phyloP scores from a whole-genome alignment of 2,329 filamentous ascomycete species.

The Ramichloridium luteum region DNA sequence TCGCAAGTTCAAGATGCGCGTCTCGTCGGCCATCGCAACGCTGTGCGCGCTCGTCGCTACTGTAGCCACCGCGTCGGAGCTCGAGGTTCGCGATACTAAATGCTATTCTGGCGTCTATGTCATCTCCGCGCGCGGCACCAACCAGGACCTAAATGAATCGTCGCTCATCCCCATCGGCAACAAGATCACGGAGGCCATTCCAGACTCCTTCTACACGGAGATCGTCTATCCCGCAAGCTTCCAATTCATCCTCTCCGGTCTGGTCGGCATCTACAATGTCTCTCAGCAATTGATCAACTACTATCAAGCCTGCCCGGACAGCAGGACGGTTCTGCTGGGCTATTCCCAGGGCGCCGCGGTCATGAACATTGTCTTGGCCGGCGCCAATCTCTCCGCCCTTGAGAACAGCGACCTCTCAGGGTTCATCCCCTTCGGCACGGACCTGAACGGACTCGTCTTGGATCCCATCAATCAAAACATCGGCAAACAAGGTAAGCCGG shows the following conservation, averaged over 20 bases:
- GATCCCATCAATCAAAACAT: neutral
- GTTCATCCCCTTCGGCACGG: neutral
- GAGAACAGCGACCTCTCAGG: neutral
- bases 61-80: neutral
- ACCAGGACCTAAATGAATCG: neutral
- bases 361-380: neutral
- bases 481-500: neutral
- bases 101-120: neutral
- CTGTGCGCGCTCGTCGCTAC: neutral
- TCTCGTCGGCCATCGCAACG: neutral
- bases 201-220: neutral
- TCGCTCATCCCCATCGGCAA: neutral
- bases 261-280: neutral
- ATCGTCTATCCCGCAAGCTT: neutral
- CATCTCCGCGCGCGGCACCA: neutral
- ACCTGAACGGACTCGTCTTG: neutral
- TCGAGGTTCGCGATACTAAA: too few relatives aligned
- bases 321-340: neutral
- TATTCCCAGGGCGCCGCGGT: neutral
- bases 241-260: neutral
- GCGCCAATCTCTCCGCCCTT: neutral
- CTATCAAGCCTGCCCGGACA: neutral
- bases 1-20: too few relatives aligned
- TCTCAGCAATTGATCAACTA: neutral
- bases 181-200: neutral